Evolutionary conservation across 495 filamentous ascomycete genomes (phyloP).

Genomic region (Jackrogersella minutella): DNA sequence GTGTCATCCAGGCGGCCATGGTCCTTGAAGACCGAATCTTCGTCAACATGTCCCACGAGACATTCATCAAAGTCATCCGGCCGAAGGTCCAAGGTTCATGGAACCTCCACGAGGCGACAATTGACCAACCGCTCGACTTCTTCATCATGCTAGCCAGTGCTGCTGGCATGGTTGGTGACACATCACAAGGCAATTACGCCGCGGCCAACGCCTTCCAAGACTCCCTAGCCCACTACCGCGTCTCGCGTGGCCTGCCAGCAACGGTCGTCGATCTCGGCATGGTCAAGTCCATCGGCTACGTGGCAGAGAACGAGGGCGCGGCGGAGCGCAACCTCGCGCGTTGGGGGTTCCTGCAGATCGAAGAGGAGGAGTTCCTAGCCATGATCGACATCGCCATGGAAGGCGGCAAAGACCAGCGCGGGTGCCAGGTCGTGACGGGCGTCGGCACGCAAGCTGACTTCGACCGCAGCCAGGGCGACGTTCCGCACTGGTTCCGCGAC

Average conservation of each 20-base stretch:
- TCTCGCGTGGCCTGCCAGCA: constrained; percentile 44
- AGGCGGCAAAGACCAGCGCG: not conserved
- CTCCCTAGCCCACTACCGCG: constrained; percentile 48
- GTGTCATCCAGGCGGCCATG: constrained; percentile 57
- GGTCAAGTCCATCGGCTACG: constrained; percentile 44
- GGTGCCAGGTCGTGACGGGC: not conserved
- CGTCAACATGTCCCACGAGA: constrained; percentile 49
- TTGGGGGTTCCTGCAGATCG: constrained; percentile 15
- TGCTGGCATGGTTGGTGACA: constrained; percentile 56
- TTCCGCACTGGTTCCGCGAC: not conserved
- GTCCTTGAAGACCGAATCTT: constrained; percentile 32
- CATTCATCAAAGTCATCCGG: constrained; percentile 51
- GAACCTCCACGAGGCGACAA: constrained; percentile 56
- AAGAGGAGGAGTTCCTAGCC: constrained; percentile 14
- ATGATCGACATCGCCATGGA: constrained; percentile 5
- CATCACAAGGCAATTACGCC: constrained; percentile 63
- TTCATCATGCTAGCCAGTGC: constrained; percentile 64
- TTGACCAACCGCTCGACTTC: constrained; percentile 53
- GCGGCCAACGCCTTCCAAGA: constrained; percentile 64
- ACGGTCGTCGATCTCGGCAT: constrained; percentile 57
- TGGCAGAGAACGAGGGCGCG: constrained; percentile 28
- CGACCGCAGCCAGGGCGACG: not conserved
- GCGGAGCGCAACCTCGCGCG: constrained; percentile 12
- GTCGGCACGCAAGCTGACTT: constrained; percentile 1
- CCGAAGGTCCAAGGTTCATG: constrained; percentile 61